Conservation (phyloP, 2,329 filamentous ascomycete species). For the Pseudomassariella vexata region DNA sequence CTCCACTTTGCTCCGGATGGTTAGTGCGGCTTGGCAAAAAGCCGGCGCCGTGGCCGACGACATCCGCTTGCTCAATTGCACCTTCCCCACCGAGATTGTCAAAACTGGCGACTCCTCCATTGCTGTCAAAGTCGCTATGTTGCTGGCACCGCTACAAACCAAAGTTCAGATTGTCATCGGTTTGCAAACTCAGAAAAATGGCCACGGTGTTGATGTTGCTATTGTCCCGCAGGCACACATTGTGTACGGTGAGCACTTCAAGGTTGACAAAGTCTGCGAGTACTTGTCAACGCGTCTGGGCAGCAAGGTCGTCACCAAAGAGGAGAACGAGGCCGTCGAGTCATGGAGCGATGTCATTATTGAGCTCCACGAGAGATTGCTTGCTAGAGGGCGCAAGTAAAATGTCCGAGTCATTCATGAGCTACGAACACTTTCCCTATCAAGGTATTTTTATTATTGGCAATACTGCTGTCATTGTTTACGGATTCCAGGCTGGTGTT, state of each 20-base stretch:
- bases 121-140: conserved; percentile 52
- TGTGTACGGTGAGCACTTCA: conserved; percentile 74
- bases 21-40: conserved; percentile 61
- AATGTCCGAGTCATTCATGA: conserved; percentile 7
- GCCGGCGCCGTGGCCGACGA: conserved; percentile 54
- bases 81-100: conserved; percentile 57
- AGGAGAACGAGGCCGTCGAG: conserved; percentile 25
- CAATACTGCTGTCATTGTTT: too few species aligned
- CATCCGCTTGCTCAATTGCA: conserved; percentile 55
- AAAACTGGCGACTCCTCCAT: conserved; percentile 62
- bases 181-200: conserved; percentile 40
- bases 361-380: conserved; percentile 48
- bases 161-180: conserved; percentile 61
- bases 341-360: conserved; percentile 50
- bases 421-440: conserved; percentile 2
- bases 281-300: conserved; percentile 56
- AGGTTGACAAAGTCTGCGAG: conserved; percentile 68
- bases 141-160: conserved; percentile 60
- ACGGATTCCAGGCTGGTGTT: too few species aligned
- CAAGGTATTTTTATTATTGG: too few species aligned
- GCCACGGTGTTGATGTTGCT: conserved; percentile 47
- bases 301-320: conserved; percentile 24
- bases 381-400: conserved; percentile 49
- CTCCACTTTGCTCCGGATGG: conserved; percentile 50
- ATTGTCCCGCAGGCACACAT: conserved; percentile 53